Evolutionary conservation across 2,329 filamentous ascomycete genomes (phyloP).

Genomic region (Hysterium pulicare): DNA sequence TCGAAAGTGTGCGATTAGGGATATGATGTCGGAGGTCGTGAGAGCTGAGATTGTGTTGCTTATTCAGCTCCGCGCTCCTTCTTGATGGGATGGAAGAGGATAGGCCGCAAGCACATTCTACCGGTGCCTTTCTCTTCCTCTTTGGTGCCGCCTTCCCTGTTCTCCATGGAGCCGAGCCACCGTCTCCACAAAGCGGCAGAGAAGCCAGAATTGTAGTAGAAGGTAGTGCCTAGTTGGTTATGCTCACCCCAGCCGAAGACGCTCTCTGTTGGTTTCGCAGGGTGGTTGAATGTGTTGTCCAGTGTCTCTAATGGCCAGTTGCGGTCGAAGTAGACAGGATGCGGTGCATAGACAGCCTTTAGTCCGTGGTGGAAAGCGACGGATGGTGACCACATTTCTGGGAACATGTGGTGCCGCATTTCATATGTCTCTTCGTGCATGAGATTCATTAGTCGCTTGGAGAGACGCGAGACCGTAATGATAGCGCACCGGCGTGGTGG

Average conservation of each 20-base stretch:
- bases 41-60: too few species aligned
- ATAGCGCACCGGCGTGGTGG: conserved; percentile 73
- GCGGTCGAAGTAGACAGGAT: conserved; percentile 76
- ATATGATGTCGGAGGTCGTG: too few species aligned
- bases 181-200: conserved; percentile 47
- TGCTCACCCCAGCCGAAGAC: conserved; percentile 53
- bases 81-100: conserved; percentile 49
- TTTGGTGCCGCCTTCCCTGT: conserved; percentile 40
- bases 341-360: conserved; percentile 74
- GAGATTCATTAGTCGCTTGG: conserved; percentile 65
- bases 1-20: too few species aligned
- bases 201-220: conserved; percentile 52
- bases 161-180: conserved; percentile 49
- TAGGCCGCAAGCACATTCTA: conserved; percentile 45
- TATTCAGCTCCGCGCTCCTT: conserved; percentile 42
- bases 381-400: conserved; percentile 75
- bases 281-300: conserved; percentile 49
- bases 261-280: conserved; percentile 42
- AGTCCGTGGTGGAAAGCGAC: conserved; percentile 72
- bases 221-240: conserved; percentile 49
- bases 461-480: conserved; percentile 71
- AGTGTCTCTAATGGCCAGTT: conserved; percentile 57
- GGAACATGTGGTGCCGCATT: conserved; percentile 69
- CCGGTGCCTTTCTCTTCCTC: conserved; percentile 45
- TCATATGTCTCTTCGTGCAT: conserved; percentile 76